These are phyloP conservation scores for Daldinia concentrica DNA, from an alignment of 495 filamentous ascomycete species.

Conservation along the genomic window DNA sequence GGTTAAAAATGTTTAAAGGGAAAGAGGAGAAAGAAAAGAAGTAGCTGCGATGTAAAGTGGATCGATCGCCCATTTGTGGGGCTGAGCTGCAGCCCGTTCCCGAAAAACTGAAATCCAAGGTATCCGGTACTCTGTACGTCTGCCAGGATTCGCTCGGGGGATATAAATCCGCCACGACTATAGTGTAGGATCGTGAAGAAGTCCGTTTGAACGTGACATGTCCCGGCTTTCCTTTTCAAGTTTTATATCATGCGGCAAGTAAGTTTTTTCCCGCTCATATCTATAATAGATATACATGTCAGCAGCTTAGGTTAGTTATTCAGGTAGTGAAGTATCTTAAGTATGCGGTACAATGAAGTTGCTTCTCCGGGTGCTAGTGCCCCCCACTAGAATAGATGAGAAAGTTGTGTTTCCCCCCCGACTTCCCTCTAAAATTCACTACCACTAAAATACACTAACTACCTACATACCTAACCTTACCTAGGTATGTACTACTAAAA, in stretches of 20 bases:
- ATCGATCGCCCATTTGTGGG: constrained; percentile 36
- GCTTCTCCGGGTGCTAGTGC: constrained; percentile 17
- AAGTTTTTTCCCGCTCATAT: not conserved
- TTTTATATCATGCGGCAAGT: constrained; percentile 11
- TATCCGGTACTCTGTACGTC: constrained; percentile 16
- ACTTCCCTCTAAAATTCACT: not conserved
- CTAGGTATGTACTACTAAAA: too few species aligned
- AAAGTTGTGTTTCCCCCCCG: not conserved
- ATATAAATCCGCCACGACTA: constrained; percentile 31
- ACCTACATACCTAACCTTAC: too few species aligned
- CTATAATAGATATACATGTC: not conserved
- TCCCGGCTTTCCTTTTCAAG: constrained; percentile 29
- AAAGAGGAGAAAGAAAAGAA: constrained; percentile 35
- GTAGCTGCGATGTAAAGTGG: constrained; percentile 38
- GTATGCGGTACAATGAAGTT: constrained; percentile 6
- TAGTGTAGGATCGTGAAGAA: constrained; percentile 19
- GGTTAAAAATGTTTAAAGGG: constrained; percentile 7
- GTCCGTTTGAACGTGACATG: not conserved
- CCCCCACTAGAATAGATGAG: constrained; percentile 26
- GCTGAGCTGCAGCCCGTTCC: constrained; percentile 34
- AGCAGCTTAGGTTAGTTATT: not conserved
- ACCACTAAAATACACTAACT: too few species aligned
- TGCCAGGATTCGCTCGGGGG: constrained; percentile 16
- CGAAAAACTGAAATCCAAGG: constrained; percentile 20
- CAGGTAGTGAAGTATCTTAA: constrained; percentile 6